Base-by-base conservation (phyloP, 192 early-diverging fungal species). In the Entrophospora sp. region DNA sequence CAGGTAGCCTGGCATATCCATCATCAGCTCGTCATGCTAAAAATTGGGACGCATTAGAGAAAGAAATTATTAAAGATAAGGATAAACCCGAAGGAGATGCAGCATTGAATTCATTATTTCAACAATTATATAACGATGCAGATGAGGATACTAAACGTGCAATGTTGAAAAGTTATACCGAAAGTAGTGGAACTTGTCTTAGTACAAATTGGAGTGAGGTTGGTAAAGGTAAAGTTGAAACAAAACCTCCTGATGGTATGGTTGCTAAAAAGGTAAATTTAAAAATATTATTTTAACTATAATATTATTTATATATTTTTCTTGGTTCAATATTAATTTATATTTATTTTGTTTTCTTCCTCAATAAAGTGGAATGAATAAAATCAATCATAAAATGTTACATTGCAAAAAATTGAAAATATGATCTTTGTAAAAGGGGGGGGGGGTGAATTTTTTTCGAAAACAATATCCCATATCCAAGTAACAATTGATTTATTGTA, bases 131-230 rank as follows among this genome's bases (percentile, higher is more conserved):
- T 73, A 84, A 83, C 62, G 91, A 95, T 70, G 91, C 93, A 0
- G 88, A 85, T 67, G 87, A 90, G 20, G 90, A 99, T 48, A 89
- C 90, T 7, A 80, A 81, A 53, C 79, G 89, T 18, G 95, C 97
- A 0, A 98, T 99, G 97, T 87, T 96, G 83, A 99, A 99, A 80
- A 92, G 90, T 71, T 99, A 91, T 73, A 80, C 87, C 4, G 97
- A 99, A 73, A 91, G 88, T 74, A 92, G 92, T 57, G 97, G 97
- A 25, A 99, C 97, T 0, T 84, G 84, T 52, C 79, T 99, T 35
- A 89, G 86, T 58, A 99, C 95, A 31, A 96, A 99, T 73, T 99
- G 95, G 95, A 79, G 77, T 31, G 92, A 95, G 75, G 93, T 99
- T 40, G 81, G 83, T 27, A 87, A 89, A 75, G 84, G 83, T 55